These are phyloP conservation scores for Thamnidium elegans DNA, from an alignment of 192 early-diverging fungal genomes.

Conservation along the genomic window DNA sequence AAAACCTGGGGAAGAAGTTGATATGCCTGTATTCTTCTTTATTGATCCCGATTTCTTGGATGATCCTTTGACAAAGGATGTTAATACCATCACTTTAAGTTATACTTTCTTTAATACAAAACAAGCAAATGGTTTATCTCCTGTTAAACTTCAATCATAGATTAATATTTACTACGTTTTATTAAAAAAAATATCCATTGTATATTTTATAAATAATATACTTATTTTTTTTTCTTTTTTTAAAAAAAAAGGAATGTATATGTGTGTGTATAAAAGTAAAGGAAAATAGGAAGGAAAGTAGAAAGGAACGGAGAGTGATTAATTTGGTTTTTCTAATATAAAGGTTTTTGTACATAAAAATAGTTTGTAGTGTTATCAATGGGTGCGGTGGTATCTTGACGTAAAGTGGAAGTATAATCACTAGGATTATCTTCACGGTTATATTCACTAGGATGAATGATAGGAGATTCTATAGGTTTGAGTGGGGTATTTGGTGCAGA, in stretches of 20 bases:
- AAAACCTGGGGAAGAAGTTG: constrained; percentile 84
- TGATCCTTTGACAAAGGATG: constrained; percentile 94
- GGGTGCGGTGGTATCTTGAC: not conserved
- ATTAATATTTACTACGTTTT: not conserved
- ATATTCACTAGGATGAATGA: constrained; percentile 31
- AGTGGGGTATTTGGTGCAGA: not conserved
- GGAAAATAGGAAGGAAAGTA: not conserved
- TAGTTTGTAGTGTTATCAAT: too few species aligned
- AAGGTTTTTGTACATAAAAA: too few species aligned
- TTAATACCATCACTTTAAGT: constrained; percentile 85
- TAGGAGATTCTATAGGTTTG: constrained; percentile 7
- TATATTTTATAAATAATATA: not conserved
- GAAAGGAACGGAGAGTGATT: too few species aligned
- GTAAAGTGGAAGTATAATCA: not conserved
- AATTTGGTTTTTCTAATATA: too few species aligned
- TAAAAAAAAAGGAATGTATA: not conserved
- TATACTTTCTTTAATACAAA: constrained; percentile 94
- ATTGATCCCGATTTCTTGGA: constrained; percentile 94
- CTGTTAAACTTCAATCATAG: constrained; percentile 13
- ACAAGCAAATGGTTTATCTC: constrained; percentile 32
- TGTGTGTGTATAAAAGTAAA: constrained; percentile 9
- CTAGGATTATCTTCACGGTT: constrained; percentile 12
- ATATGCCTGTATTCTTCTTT: constrained; percentile 97
- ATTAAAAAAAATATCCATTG: constrained; percentile 1
- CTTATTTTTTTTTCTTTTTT: too few species aligned